Evolutionary conservation across 306 rosid species (phyloP), one percentile per base, ranked within the genome.

Genomic region (Lathyrus oleraceus): DNA sequence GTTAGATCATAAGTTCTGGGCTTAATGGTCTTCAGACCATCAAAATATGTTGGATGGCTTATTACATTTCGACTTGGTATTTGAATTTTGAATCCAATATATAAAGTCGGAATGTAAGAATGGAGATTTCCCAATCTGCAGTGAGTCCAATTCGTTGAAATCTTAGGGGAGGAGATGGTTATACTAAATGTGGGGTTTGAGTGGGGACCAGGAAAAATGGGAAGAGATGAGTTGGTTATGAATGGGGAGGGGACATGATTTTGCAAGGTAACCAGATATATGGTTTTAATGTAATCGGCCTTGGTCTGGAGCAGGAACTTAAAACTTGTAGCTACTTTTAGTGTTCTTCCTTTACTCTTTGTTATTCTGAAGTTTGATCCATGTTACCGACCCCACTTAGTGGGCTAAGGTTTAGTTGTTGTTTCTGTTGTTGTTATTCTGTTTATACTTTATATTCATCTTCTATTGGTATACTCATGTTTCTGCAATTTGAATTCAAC

Each of bases 21-120:
- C 35, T 61, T 77, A 32, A 54, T 77, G 67, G 63, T 76, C 53
- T 42, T 67, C 56, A 13, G 45, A 12, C 3, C 59, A 52, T 52
- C 10, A 20, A 9, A 54, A 23, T 4, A 54, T 12, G 19, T 14
- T 25, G 5, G 11, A 27, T 1, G 1, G 8, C n/a, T 27, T 10
- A 57, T 27, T 17, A 27, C 9, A 5, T 57, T 27, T 38, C 12
- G 3, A 2, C 38, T 57, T 57, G 39, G 62, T 54, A 54, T 23
- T 21, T 21, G 35, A 54, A 23, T 21, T 52, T 25, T 25, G 28
- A 25, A 5, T 5, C 1, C 60, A 13, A 25, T 56, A 25, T 56
- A 25, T 38, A 56, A 13, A 13, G 36, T 56, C 9, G 36, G 38
- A 13, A 56, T 4, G 11, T 56, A 16, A 3, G 38, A 2, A 25